Conservation (phyloP, 192 early-diverging fungal genomes). For the Lobosporangium transversale region DNA sequence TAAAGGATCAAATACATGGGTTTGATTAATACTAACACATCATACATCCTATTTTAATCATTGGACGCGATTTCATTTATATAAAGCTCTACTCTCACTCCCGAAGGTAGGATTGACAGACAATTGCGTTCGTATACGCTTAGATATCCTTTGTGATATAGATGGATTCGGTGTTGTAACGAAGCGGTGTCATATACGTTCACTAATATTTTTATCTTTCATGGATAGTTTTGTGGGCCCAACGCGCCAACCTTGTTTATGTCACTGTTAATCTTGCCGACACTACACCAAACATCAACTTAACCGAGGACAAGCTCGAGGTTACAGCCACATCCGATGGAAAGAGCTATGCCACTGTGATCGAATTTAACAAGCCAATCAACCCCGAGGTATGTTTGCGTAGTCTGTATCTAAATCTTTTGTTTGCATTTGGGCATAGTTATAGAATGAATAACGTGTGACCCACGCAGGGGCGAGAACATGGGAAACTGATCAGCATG, state of each 20-base stretch:
- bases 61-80: too few relatives aligned
- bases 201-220: background rate
- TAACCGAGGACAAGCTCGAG: conserved; percentile 64
- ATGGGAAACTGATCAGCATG: too few relatives aligned
- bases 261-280: conserved; percentile 86
- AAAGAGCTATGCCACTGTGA: conserved; percentile 75
- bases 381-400: conserved; percentile 69
- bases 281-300: conserved; percentile 63
- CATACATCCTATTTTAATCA: too few relatives aligned
- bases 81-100: conserved; percentile 42
- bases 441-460: background rate
- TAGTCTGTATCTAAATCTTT: background rate
- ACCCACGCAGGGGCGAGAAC: too few relatives aligned
- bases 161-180: background rate
- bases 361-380: conserved; percentile 80
- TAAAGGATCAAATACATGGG: background rate
- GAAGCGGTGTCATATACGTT: too few relatives aligned
- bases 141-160: background rate
- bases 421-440: background rate
- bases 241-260: conserved; percentile 82
- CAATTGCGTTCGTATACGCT: conserved; percentile 1
- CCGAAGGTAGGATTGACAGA: conserved; percentile 26
- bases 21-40: background rate
- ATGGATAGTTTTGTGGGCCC: conserved; percentile 87
- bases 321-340: conserved; percentile 71